These are phyloP conservation scores for Salix udensis DNA, from an alignment of 345 rosid genomes.

Conservation along the genomic window DNA sequence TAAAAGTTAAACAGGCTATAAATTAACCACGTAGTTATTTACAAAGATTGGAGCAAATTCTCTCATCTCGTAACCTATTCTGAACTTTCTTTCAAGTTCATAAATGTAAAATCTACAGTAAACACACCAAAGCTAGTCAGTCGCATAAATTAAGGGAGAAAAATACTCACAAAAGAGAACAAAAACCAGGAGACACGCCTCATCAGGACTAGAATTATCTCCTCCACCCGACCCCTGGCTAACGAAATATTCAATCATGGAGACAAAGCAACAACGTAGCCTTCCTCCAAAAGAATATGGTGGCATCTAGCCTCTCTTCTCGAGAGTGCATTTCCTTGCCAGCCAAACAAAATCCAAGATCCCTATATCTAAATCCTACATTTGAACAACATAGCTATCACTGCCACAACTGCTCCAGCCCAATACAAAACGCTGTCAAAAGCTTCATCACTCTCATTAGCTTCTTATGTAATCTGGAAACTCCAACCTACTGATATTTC, in stretches of 20 bases:
- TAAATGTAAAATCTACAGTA: constrained; percentile 37
- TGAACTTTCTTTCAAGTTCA: constrained; percentile 23
- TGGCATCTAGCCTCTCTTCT: constrained; percentile 25
- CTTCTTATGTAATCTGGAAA: constrained; percentile 11
- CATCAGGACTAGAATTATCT: constrained; percentile 22
- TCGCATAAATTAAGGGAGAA: background rate
- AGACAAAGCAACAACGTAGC: constrained; percentile 38
- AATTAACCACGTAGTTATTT: constrained; percentile 30
- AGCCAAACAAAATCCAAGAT: constrained; percentile 34
- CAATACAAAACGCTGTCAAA: constrained; percentile 10
- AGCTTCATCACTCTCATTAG: constrained; percentile 19
- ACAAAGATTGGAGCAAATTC: constrained; percentile 40
- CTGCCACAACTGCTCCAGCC: constrained; percentile 11
- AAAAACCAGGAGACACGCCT: constrained; percentile 22
- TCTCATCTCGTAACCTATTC: constrained; percentile 18
- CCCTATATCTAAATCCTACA: constrained; percentile 34
- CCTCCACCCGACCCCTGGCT: constrained; percentile 22
- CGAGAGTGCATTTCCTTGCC: constrained; percentile 17
- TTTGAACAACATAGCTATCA: constrained; percentile 22
- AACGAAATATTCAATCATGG: constrained; percentile 46
- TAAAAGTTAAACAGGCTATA: background rate
- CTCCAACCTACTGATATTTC: constrained; percentile 1
- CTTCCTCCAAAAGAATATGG: constrained; percentile 68
- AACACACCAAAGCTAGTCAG: constrained; percentile 20
- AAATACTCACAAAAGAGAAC: background rate